Evolutionary conservation across 2,329 filamentous ascomycete genomes (phyloP), one percentile per base, ranked within the genome.

Genomic region (Coniochaeta hoffmannii): DNA sequence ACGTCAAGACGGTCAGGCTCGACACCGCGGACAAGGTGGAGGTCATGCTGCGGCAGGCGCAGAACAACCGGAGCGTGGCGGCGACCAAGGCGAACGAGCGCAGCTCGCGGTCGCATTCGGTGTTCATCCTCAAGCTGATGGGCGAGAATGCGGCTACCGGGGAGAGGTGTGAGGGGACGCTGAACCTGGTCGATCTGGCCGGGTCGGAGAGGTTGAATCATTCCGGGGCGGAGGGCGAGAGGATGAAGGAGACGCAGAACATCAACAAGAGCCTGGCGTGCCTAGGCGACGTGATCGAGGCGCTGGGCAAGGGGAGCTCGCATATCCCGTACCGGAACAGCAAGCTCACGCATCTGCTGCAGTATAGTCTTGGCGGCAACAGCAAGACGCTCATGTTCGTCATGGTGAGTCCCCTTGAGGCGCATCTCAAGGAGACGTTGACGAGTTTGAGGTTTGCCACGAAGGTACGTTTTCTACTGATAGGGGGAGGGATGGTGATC

Each of bases 331-430:
- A 97, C 74, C 80, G 94, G 55, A 97, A 97, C 73, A 96, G 90
- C 63, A 97, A 97, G 81, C 80, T 99, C 61, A 99, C 94, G 9
- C 96, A 97, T 67, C 80, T 99, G 50, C 80, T 99, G 35, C 90
- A 97, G 81, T 95, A 94, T 67, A 96, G 90, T 3, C 77, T 99
- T 8, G 93, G 94, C 4, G 94, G 94, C 15, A 97, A 96, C 70
- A 94, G 88, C 63, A 96, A 97, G 74, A 99, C 94, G 0, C 86
- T 99, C 64, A 99, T 99, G 94, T 96, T 99, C 70, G 90, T 97
- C 69, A 97, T 97, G 92, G 89, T 96, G 56, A 94, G 88, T 63
- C 94, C 94, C 32, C 76, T 97, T 57, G 89, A 95, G 74, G 88
- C 86, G 6, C 94, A 97, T 74, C 76, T 97, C 61, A 88, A 87